Conservation (phyloP, 1,139 yeast genomes). For the Magnusiomyces sp. region DNA sequence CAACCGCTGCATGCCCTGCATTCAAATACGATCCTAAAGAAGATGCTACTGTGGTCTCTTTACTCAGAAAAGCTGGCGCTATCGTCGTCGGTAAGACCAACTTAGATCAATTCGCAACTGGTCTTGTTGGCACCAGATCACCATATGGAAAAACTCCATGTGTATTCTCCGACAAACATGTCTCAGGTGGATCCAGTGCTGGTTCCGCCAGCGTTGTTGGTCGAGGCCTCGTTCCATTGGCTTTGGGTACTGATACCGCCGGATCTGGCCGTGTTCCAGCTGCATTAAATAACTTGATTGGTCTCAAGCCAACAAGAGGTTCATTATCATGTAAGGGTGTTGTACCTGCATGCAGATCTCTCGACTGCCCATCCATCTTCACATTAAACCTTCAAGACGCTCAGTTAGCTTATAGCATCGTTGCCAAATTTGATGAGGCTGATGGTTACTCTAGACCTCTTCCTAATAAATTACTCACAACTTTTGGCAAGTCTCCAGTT, state of each 20-base stretch:
- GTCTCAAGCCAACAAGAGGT: conserved; percentile 89
- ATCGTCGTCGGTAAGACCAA: conserved; percentile 87
- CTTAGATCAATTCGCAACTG: conserved; percentile 94
- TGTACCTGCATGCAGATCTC: conserved; percentile 93
- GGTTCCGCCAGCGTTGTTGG: conserved; percentile 93
- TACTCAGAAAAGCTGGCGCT: conserved; percentile 77
- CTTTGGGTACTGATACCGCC: conserved; percentile 97
- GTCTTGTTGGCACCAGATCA: conserved; percentile 87
- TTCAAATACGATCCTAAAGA: conserved; percentile 55
- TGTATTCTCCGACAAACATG: conserved; percentile 66
- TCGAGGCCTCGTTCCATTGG: conserved; percentile 76
- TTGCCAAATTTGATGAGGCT: conserved; percentile 66
- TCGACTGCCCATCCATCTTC: conserved; percentile 87
- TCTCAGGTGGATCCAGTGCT: conserved; percentile 90
- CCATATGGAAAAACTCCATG: conserved; percentile 87
- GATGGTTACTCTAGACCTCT: conserved; percentile 75
- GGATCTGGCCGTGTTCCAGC: conserved; percentile 98
- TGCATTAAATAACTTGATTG: conserved; percentile 83
- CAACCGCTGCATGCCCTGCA: conserved; percentile 95
- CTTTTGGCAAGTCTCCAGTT: conserved; percentile 50
- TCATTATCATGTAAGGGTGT: conserved; percentile 79
- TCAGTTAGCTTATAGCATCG: conserved; percentile 57
- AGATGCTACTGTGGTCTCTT: conserved; percentile 67
- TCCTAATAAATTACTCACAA: conserved; percentile 56
- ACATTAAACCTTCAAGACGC: conserved; percentile 74